Evolutionary conservation across 2,329 filamentous ascomycete genomes (phyloP), one percentile per base, ranked within the genome.

Genomic region (Aspergillus sp.): DNA sequence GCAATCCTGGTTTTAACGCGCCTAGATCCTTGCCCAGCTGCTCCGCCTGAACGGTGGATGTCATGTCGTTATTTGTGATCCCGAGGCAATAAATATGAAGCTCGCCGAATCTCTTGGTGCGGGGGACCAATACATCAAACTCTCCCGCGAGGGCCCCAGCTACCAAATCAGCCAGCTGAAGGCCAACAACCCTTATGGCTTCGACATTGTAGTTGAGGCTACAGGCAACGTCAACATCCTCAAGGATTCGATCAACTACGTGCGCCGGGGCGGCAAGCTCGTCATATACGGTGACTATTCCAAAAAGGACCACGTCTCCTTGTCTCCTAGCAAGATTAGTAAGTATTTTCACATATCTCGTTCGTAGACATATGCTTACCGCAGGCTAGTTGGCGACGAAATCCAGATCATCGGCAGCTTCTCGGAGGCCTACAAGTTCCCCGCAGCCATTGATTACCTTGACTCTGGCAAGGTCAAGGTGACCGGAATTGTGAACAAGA

Each of bases 331-430:
- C 71, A 88, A 88, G 78, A 90, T 91, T 66, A 90, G 75, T 85
- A 69, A 80, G 81, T 67, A 38, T 20, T 26, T 51, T 39, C 30
- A 9, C n/a, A n/a, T 24, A 24, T 7, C 7, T 12, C 32, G 7
- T 20, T 9, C 2, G n/a, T n/a, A 36, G 13, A 22, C 22, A 17
- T 15, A 20, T 45, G 36, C 43, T 52, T 18, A 51, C 34, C 13
- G 15, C 20, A 13, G 12, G 30, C 2, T 48, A 74, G 73, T 78
- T 42, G 79, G 79, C 42, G 79, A 83, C 61, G 88, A 90, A 72
- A 88, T 91, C 65, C 89, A 86, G 63, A 89, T 91, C 64, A 77
- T 90, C 53, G 87, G 88, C 24, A 88, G 84, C 52, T 91, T 90
- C 77, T 89, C 85, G 48, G 87, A 90, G 73, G 88, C 86, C 22